Conservation (phyloP, 345 rosid species). For the Toxicodendron radicans region DNA sequence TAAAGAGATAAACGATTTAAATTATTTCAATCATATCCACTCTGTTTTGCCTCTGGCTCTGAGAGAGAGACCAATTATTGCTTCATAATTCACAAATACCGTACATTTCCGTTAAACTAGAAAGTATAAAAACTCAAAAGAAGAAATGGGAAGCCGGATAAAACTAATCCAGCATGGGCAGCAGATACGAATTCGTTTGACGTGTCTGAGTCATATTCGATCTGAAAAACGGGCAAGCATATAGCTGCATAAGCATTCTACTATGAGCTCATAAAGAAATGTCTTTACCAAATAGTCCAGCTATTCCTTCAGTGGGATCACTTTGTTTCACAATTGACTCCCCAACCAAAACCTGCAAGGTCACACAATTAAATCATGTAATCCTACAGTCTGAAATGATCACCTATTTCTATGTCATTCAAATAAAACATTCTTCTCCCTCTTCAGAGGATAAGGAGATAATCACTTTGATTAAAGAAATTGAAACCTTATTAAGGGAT, state of each 20-base stretch:
- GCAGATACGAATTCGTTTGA: no score
- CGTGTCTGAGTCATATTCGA: not conserved
- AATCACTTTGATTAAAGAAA: not conserved
- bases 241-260: no score
- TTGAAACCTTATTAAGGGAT: not conserved
- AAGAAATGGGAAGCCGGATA: not conserved
- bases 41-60: no score
- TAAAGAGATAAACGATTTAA: no score
- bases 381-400: not conserved
- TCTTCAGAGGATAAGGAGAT: no score
- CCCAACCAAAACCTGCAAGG: constrained; percentile 80
- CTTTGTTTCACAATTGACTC: constrained; percentile 82
- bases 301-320: constrained; percentile 68
- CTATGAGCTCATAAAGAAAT: constrained; percentile 43
- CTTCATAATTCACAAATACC: no score
- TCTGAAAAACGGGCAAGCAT: not conserved
- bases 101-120: not conserved
- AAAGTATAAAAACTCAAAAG: no score
- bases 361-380: constrained; percentile 8
- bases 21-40: no score
- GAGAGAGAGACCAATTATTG: no score
- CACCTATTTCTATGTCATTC: not conserved
- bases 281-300: constrained; percentile 75
- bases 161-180: no score
- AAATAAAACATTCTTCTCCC: no score